Base-by-base conservation (phyloP, 768 basidiomycete species). In the Tephrocybe sp. region DNA sequence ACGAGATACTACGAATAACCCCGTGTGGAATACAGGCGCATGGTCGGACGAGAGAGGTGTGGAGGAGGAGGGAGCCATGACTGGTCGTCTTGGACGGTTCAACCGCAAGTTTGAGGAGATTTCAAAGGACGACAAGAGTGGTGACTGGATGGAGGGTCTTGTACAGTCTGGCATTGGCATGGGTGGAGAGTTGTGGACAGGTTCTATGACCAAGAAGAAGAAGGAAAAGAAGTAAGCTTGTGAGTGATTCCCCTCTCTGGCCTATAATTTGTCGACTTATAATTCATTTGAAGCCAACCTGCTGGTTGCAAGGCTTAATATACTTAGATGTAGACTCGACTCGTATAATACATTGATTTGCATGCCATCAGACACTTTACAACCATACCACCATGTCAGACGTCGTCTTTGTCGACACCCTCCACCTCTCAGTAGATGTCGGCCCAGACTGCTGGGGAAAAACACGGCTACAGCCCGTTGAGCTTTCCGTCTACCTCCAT, bases 1-100 rank as follows among this genome's bases (percentile, higher is more conserved):
- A 16, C 83, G 92, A 36, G 93, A 96, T 61, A 85, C 89, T 44
- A 90, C 89, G 13, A 97, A 93, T 65, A 85, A 93, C 60, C 89
- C 93, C 1, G 68, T 92, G 5, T 97, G 89, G 87, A 89, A 90
- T 62, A 81, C 87, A 2, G 79, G 80, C 3, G 70, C 76, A 53
- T 74, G 75, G 55, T 71, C 76, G 20, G 73, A 72, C 51, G 82
- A 77, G 36, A 66, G 71, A 26, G 72, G 73, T 1, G 64, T 84
- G 41, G 84, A 84, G 57, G 88, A 88, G 53, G 89, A 89, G 62
- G 82, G 73, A 54, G 82, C 82, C 45, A 79, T 81, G 42, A 80
- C 84, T 1, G 93, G 93, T 6, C 74, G 93, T 10, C 69, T 95
- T 62, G 89, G 90, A 10, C 75, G 91, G 60, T 95, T 92, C 68